A percentile compares a stretch with the other conserved stretches of the same genome.
phyloP scores from a whole-genome alignment of 2,329 filamentous ascomycete genomes.

The Aspergillus sp. region DNA sequence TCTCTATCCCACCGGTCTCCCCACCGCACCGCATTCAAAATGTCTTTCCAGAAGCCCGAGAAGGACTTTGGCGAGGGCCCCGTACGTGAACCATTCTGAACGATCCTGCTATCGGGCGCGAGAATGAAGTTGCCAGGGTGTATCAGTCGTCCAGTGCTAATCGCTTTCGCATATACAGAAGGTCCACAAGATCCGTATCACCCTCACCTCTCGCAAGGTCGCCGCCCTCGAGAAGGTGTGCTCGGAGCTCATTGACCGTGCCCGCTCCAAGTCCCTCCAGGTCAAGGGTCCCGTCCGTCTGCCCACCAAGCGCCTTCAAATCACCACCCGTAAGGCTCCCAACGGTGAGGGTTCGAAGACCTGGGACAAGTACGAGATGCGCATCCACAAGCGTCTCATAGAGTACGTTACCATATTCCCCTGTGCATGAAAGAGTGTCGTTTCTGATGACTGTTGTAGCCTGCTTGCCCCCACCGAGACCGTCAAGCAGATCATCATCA shows the following conservation, averaged over 20 bases:
- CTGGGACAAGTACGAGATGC: constrained; percentile 98
- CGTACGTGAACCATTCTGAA: constrained; percentile 43
- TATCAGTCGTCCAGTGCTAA: constrained; percentile 6
- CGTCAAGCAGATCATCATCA: constrained; percentile 48
- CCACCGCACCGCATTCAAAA: constrained; percentile 44
- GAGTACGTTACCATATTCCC: constrained; percentile 51
- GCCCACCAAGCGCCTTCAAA: constrained; percentile 92
- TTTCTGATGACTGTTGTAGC: constrained; percentile 35
- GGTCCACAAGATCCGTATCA: constrained; percentile 98
- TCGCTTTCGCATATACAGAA: constrained; percentile 47
- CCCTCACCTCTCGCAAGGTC: constrained; percentile 91
- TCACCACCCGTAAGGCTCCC: constrained; percentile 97
- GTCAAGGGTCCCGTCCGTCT: constrained; percentile 98
- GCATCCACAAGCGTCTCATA: constrained; percentile 97
- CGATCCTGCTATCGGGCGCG: constrained; percentile 1
- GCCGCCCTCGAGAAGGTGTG: constrained; percentile 95
- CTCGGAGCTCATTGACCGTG: constrained; percentile 95
- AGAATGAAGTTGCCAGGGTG: background rate
- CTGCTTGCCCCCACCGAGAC: constrained; percentile 92
- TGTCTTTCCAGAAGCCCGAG: constrained; percentile 93
- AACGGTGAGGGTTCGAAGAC: constrained; percentile 99
- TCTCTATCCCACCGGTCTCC: constrained; percentile 16
- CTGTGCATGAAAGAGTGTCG: background rate
- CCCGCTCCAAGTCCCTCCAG: constrained; percentile 95
- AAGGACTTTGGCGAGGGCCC: constrained; percentile 88